A percentile compares a stretch with the other conserved stretches of the same genome.
Evolutionary conservation across 352 stramenopile species (phyloP).

Genomic region (Phytophthora idaei): DNA sequence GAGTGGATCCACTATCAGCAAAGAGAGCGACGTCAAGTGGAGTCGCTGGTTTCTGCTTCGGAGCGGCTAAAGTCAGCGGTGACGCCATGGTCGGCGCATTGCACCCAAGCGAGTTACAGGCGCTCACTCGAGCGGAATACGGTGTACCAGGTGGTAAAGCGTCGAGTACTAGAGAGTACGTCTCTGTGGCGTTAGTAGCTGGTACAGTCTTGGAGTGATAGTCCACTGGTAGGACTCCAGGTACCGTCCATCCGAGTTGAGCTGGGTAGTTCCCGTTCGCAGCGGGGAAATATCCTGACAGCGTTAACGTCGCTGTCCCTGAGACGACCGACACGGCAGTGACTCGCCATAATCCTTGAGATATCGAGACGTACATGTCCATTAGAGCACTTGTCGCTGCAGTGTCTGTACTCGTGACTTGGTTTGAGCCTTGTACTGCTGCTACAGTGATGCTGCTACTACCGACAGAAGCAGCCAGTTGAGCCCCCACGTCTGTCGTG

Average conservation of each 20-base stretch:
- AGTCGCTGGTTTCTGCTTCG: constrained; percentile 86
- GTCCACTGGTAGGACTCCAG: constrained; percentile 51
- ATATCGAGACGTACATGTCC: constrained; percentile 65
- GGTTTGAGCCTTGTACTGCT: constrained; percentile 34
- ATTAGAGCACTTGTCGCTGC: constrained; percentile 37
- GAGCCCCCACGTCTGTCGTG: constrained; percentile 41
- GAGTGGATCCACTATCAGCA: constrained; percentile 68
- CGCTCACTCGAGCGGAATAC: constrained; percentile 91
- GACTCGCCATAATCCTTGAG: constrained; percentile 56
- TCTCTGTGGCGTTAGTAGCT: constrained; percentile 9
- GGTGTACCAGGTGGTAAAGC: constrained; percentile 69
- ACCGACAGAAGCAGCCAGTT: constrained; percentile 52
- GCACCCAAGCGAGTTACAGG: constrained; percentile 91
- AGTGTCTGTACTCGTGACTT: constrained; percentile 49
- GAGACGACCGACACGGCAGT: constrained; percentile 31
- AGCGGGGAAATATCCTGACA: constrained; percentile 52
- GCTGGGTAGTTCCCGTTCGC: constrained; percentile 43
- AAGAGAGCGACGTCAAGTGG: constrained; percentile 84
- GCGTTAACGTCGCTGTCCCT: constrained; percentile 50
- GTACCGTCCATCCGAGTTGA: constrained; percentile 68
- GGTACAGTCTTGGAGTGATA: constrained; percentile 56
- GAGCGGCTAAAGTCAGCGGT: constrained; percentile 72
- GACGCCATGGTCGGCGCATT: constrained; percentile 78
- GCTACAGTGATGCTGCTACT: constrained; percentile 39
- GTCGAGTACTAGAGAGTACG: constrained; percentile 30